Percentiles rank a stretch among this genome's conserved stretches.
Evolutionary conservation across 2,329 filamentous ascomycete species (phyloP).

Genomic region (Epichloe hybrida): DNA sequence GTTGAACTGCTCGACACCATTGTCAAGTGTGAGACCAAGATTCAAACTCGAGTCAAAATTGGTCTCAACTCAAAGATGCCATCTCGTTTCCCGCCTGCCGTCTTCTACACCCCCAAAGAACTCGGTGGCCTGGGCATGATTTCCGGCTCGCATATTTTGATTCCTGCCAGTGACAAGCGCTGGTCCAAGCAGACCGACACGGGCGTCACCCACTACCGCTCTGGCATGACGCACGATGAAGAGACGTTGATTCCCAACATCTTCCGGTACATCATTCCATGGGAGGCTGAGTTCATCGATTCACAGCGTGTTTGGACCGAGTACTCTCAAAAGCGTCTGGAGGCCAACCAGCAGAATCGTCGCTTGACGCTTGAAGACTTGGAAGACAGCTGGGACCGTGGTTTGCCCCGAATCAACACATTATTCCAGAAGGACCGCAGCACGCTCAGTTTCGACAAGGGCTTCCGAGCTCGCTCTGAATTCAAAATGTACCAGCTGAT

Average conservation of each 20-base stretch:
- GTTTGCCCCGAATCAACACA: conserved; percentile 94
- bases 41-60: conserved; percentile 97
- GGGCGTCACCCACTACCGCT: conserved; percentile 90
- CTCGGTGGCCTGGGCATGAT: conserved; percentile 97
- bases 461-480: conserved; percentile 86
- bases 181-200: conserved; percentile 98
- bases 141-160: conserved; percentile 93
- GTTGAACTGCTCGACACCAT: conserved; percentile 91
- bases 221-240: conserved; percentile 96
- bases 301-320: conserved; percentile 99
- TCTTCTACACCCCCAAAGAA: conserved; percentile 98
- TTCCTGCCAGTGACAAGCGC: conserved; percentile 92
- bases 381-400: conserved; percentile 96
- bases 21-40: conserved; percentile 99
- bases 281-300: conserved; percentile 98
- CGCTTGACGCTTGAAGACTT: conserved; percentile 89
- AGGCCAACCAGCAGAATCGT: conserved; percentile 94
- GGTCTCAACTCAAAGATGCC: conserved; percentile 99
- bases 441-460: conserved; percentile 95
- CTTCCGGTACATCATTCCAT: conserved; percentile 97
- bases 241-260: conserved; percentile 98
- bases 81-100: conserved; percentile 91
- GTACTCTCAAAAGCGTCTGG: conserved; percentile 93
- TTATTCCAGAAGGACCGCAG: conserved; percentile 97
- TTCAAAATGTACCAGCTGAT: conserved; percentile 98